Evolutionary conservation across 768 basidiomycete genomes (phyloP).

Genomic region (Naematelia encephala): DNA sequence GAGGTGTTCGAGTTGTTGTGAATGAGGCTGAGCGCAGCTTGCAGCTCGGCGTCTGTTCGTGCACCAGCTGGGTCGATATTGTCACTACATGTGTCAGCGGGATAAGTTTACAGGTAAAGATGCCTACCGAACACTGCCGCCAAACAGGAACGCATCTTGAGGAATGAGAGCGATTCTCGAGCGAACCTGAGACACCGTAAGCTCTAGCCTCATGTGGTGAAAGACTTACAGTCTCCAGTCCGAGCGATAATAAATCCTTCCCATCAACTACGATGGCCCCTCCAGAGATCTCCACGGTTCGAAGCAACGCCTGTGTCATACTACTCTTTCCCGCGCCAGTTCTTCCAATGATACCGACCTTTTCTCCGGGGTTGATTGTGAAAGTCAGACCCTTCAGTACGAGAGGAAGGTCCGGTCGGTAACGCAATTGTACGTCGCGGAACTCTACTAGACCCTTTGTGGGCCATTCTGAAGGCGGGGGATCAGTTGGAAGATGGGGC

Average conservation of each 20-base stretch:
- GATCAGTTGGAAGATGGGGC: constrained; percentile 52
- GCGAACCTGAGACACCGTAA: constrained; percentile 50
- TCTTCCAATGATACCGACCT: constrained; percentile 68
- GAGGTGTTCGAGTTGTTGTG: constrained; percentile 47
- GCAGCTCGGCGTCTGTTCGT: constrained; percentile 61
- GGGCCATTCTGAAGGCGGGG: constrained; percentile 65
- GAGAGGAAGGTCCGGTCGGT: constrained; percentile 73
- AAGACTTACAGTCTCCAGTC: constrained; percentile 57
- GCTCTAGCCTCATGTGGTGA: constrained; percentile 21
- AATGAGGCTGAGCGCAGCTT: constrained; percentile 63
- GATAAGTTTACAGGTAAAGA: no score
- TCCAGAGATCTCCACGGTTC: constrained; percentile 60
- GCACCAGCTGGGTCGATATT: constrained; percentile 59
- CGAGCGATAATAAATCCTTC: constrained; percentile 54
- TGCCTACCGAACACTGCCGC: constrained; percentile 31
- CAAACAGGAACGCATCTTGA: constrained; percentile 62
- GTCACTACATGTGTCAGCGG: constrained; percentile 30
- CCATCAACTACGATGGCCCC: constrained; percentile 59
- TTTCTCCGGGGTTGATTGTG: constrained; percentile 68
- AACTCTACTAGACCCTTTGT: constrained; percentile 69
- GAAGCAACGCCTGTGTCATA: constrained; percentile 56
- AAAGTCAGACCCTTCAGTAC: constrained; percentile 75
- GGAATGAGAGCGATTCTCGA: constrained; percentile 64
- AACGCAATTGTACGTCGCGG: constrained; percentile 59
- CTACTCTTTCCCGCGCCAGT: constrained; percentile 62